These are phyloP conservation scores for Bruguiera parviflora DNA, from an alignment of 345 rosid species.

Conservation along the genomic window DNA sequence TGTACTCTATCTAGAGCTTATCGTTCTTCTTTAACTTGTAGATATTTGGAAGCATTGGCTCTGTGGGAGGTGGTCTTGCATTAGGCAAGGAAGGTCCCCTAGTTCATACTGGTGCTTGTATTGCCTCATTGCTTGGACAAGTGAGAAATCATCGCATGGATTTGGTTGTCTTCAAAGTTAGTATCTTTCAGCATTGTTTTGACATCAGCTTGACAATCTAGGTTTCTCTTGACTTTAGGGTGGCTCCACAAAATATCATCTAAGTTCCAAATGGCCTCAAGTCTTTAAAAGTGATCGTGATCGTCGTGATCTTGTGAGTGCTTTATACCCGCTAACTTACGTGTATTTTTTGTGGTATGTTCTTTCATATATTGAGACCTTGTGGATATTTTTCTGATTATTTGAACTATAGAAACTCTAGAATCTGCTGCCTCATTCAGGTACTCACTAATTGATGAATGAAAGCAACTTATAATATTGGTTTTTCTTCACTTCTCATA, in stretches of 20 bases:
- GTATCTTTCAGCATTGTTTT: conserved; percentile 1
- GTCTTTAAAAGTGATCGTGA: conserved; percentile 86
- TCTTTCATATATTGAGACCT: too few species aligned
- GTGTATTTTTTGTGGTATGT: too few species aligned
- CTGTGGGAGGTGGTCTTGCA: conserved; percentile 97
- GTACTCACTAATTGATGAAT: too few species aligned
- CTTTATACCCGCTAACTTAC: conserved; percentile 1
- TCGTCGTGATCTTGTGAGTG: conserved; percentile 92
- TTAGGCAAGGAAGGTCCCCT: conserved; percentile 98
- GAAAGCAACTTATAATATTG: too few species aligned
- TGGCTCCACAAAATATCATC: conserved; percentile 91
- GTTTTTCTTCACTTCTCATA: too few species aligned
- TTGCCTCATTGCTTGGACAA: conserved; percentile 97
- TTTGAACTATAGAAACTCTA: too few species aligned
- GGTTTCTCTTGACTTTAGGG: conserved; percentile 48
- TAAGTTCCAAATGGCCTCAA: conserved; percentile 85
- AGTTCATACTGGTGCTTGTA: conserved; percentile 96
- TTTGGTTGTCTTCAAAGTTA: not conserved
- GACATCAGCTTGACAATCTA: not conserved
- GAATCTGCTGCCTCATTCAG: too few species aligned
- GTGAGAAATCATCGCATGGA: conserved; percentile 34
- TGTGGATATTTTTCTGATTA: too few species aligned
- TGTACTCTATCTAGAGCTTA: conserved; percentile 1
- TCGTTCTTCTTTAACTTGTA: conserved; percentile 27
- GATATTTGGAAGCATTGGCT: conserved; percentile 98